Percentiles rank a stretch among this genome's conserved stretches.
These are phyloP conservation scores for Candida insectalens DNA, from an alignment of 805 yeast genomes.

Conservation along the genomic window DNA sequence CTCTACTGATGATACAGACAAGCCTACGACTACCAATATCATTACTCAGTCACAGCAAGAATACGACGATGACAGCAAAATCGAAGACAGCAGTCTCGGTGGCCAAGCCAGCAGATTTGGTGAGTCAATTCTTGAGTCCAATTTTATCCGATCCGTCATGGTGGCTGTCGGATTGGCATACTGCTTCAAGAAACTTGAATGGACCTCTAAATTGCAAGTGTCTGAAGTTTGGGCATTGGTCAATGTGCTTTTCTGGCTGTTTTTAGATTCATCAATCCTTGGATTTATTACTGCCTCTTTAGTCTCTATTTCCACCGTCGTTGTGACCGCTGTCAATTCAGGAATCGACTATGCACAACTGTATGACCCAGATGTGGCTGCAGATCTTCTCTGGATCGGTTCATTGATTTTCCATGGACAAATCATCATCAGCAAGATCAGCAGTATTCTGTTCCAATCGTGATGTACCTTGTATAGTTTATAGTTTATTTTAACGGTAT, in stretches of 20 bases:
- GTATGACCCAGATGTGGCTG: conserved; percentile 15
- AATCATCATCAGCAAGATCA: conserved; percentile 60
- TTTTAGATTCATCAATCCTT: conserved; percentile 10
- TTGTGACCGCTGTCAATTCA: conserved; percentile 6
- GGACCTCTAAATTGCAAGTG: conserved; percentile 60
- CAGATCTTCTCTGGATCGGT: conserved; percentile 44
- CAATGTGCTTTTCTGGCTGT: conserved; percentile 58
- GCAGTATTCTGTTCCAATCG: conserved; percentile 49
- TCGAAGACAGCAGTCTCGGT: neutral
- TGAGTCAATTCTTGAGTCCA: conserved; percentile 11
- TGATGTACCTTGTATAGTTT: conserved; percentile 14
- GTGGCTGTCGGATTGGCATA: conserved; percentile 65
- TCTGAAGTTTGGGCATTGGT: conserved; percentile 52
- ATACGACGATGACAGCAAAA: neutral
- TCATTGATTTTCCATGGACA: conserved; percentile 60
- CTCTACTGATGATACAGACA: neutral
- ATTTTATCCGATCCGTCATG: conserved; percentile 33
- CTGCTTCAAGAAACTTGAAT: conserved; percentile 59
- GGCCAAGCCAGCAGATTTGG: conserved; percentile 17
- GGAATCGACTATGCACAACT: conserved; percentile 1
- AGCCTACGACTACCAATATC: neutral
- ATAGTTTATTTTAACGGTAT: too few species aligned
- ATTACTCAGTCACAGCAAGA: neutral
- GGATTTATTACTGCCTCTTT: conserved; percentile 14
- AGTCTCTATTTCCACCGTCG: conserved; percentile 11